Evolutionary conservation across 2,329 filamentous ascomycete genomes (phyloP), one percentile per base, ranked within the genome.

Genomic region (Monosporascus sp.): DNA sequence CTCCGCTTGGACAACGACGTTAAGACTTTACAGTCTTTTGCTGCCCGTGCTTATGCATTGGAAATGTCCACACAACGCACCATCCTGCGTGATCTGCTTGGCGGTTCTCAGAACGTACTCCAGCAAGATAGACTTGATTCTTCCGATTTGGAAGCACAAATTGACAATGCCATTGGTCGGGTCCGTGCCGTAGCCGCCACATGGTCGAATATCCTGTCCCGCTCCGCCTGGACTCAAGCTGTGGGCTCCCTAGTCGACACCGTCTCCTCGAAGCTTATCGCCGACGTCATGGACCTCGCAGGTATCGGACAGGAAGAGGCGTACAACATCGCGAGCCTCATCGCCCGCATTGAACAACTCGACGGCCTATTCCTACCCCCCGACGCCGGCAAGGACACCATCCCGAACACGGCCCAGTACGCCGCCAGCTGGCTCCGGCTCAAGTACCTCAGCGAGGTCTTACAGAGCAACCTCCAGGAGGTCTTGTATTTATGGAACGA

Each of bases 401-500:
- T 82, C 1, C 80, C 82, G 4, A 68, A 74, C 4, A 85, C 83
- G 36, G 74, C 80, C 3, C 81, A 85, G 62, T 85, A 84, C 57
- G 81, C 82, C 4, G 72, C 76, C 3, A 77, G 75, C 48, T 87
- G 84, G 84, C 72, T 86, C 53, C 76, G 83, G 48, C 74, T 87
- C 54, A 82, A 85, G 67, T 86, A 81, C 60, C 72, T 87, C 18
- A 79, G 79, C 56, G 80, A 86, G 65, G 78, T 86, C 27, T 71
- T 87, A 58, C 83, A 87, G 70, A 85, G 82, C 59, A 85, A 86
- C 61, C 71, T 86, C 50, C 79, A 79, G 56, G 84, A 86, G 56
- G 79, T 87, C 52, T 75, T 74, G 53, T 85, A 74, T 57, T 67
- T 87, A 38, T 87, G 84, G 84, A 75, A 80, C 61, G 83, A 87